A percentile compares a stretch with the other conserved stretches of the same genome.
Conservation (phyloP, 805 yeast genomes). For the Candida berthetii region DNA sequence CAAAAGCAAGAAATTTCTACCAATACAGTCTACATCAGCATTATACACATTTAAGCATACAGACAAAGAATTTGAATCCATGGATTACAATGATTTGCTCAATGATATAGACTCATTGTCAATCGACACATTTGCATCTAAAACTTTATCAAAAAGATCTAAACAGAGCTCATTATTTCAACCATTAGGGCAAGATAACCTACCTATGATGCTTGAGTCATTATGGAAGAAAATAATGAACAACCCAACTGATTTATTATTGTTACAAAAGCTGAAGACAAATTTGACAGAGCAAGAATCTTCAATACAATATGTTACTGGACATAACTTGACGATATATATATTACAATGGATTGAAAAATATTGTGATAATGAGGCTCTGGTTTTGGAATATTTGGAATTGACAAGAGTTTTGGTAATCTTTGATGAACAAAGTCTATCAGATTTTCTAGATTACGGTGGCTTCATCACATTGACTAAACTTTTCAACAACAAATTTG, state of each 20-base stretch:
- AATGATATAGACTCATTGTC: not conserved
- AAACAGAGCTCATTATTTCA: not conserved
- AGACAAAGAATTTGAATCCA: not conserved
- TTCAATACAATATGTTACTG: not conserved
- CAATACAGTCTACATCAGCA: not conserved
- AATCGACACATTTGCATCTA: not conserved
- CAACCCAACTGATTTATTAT: not conserved
- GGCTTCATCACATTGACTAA: constrained; percentile 9
- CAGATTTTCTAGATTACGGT: constrained; percentile 11
- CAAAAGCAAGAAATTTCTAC: not conserved
- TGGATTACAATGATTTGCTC: not conserved
- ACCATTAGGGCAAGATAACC: not conserved
- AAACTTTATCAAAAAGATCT: not conserved
- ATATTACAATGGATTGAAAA: constrained; percentile 1
- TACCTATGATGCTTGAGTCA: not conserved
- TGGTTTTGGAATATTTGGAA: constrained; percentile 1
- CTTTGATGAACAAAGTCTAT: not conserved
- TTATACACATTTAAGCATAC: not conserved
- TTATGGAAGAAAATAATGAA: not conserved
- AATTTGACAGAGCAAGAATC: not conserved
- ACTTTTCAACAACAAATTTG: constrained; percentile 2
- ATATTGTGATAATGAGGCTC: not conserved
- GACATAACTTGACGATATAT: not conserved
- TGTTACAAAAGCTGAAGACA: not conserved
- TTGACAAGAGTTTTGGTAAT: not conserved